Conservation (phyloP, 1,284 basidiomycete genomes). For the Sanghuangporus weigelae region DNA sequence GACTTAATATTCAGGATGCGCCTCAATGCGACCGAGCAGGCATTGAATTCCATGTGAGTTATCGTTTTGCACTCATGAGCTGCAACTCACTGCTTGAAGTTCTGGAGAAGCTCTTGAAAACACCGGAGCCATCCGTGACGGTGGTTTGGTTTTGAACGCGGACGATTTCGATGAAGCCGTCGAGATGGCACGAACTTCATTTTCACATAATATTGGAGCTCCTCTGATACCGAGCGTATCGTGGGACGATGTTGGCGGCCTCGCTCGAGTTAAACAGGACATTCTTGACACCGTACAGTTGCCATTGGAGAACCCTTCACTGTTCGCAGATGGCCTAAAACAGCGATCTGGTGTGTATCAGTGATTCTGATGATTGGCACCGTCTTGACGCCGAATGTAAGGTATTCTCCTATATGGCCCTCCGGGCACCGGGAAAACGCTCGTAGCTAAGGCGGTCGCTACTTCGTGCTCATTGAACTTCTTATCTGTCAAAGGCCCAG, state of each 20-base stretch:
- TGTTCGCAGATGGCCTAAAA: conserved; percentile 92
- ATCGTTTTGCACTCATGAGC: background rate
- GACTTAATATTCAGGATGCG: conserved; percentile 66
- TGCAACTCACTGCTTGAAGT: conserved; percentile 1
- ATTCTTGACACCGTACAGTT: conserved; percentile 97
- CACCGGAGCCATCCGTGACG: background rate
- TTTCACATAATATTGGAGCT: conserved; percentile 91
- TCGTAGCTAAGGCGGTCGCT: conserved; percentile 91
- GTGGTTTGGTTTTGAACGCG: conserved; percentile 32
- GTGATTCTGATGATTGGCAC: background rate
- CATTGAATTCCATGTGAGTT: conserved; percentile 37
- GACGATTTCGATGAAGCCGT: conserved; percentile 76
- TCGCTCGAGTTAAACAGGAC: conserved; percentile 85
- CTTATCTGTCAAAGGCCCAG: conserved; percentile 95
- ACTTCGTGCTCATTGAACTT: conserved; percentile 91
- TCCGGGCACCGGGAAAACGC: conserved; percentile 94
- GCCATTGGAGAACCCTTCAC: conserved; percentile 89
- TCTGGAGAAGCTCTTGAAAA: conserved; percentile 1
- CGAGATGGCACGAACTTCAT: conserved; percentile 70
- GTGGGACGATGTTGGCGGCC: conserved; percentile 97
- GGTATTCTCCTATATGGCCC: conserved; percentile 90
- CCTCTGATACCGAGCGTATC: conserved; percentile 95
- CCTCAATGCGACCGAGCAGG: conserved; percentile 55
- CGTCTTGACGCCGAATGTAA: conserved; percentile 26
- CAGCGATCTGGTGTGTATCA: conserved; percentile 77